Conservation (phyloP, 352 stramenopile species). For the Phytophthora melonis region DNA sequence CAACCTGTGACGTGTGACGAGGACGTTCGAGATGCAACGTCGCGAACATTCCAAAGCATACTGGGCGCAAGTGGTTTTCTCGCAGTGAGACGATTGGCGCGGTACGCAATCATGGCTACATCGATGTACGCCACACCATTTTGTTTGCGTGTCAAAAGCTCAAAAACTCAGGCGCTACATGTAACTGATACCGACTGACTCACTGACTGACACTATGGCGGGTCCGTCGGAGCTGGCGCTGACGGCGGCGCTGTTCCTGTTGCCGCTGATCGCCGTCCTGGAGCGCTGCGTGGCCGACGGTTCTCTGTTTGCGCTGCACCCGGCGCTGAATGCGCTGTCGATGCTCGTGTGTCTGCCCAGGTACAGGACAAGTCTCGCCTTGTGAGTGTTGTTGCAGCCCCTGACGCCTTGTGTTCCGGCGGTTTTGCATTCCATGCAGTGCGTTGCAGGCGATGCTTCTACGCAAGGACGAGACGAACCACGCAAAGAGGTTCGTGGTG, state of each 20-base stretch:
- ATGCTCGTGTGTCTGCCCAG: slow-evolving; percentile 62
- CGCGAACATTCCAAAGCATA: slow-evolving; percentile 31
- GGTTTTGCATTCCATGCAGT: slow-evolving; percentile 29
- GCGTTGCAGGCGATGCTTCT: slow-evolving; percentile 67
- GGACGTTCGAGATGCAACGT: slow-evolving; percentile 25
- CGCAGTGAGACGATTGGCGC: background rate
- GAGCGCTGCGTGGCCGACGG: slow-evolving; percentile 53
- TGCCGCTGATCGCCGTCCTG: slow-evolving; percentile 55
- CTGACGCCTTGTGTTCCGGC: slow-evolving; percentile 5
- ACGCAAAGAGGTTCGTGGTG: slow-evolving; percentile 48
- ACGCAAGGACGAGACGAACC: slow-evolving; percentile 50
- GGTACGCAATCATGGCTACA: slow-evolving; percentile 7
- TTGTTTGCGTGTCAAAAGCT: background rate
- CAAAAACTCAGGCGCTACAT: background rate
- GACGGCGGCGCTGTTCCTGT: slow-evolving; percentile 57
- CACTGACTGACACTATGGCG: background rate
- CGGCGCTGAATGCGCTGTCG: slow-evolving; percentile 60
- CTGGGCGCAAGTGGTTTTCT: background rate
- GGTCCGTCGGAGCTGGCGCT: slow-evolving; percentile 25
- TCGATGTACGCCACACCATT: slow-evolving; percentile 8
- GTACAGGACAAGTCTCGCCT: slow-evolving; percentile 25
- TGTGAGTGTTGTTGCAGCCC: background rate
- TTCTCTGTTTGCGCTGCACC: slow-evolving; percentile 65
- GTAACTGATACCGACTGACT: background rate
- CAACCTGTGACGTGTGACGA: background rate